Conservation (phyloP, 768 basidiomycete species). For the Dioszegia hungarica region DNA sequence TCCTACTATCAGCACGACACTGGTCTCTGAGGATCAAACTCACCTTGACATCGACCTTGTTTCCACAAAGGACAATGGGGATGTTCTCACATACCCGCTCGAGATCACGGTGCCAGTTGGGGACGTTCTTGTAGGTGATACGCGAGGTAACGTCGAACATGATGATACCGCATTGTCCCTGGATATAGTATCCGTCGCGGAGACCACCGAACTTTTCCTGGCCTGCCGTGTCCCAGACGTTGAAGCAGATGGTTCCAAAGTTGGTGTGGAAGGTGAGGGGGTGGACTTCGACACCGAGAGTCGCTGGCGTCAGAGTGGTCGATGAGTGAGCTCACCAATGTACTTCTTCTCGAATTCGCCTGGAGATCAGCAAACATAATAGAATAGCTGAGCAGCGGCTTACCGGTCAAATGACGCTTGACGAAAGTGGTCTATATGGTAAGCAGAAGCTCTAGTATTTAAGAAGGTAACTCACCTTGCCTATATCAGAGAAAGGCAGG, state of each 20-base stretch:
- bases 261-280: conserved; percentile 94
- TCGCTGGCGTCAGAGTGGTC: conserved; percentile 59
- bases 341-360: conserved; percentile 99
- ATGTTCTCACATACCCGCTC: conserved; percentile 99
- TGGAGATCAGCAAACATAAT: conserved; percentile 3
- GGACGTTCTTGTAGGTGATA: conserved; percentile 99
- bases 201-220: conserved; percentile 99
- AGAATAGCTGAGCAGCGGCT: background rate
- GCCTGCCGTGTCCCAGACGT: conserved; percentile 99
- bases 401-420: conserved; percentile 89
- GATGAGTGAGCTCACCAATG: conserved; percentile 66
- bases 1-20: conserved; percentile 57
- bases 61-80: conserved; percentile 97
- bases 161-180: conserved; percentile 92
- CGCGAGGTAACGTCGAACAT: conserved; percentile 99
- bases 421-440: conserved; percentile 79
- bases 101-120: conserved; percentile 98
- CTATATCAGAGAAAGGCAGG: conserved; percentile 8
- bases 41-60: conserved; percentile 99
- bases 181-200: conserved; percentile 65
- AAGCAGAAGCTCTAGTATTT: conserved; percentile 10
- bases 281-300: conserved; percentile 98
- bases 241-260: conserved; percentile 98
- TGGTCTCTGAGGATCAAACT: no score
- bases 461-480: conserved; percentile 16